Base-by-base conservation (phyloP, 2,329 filamentous ascomycete species). In the Penicillium decumbens region DNA sequence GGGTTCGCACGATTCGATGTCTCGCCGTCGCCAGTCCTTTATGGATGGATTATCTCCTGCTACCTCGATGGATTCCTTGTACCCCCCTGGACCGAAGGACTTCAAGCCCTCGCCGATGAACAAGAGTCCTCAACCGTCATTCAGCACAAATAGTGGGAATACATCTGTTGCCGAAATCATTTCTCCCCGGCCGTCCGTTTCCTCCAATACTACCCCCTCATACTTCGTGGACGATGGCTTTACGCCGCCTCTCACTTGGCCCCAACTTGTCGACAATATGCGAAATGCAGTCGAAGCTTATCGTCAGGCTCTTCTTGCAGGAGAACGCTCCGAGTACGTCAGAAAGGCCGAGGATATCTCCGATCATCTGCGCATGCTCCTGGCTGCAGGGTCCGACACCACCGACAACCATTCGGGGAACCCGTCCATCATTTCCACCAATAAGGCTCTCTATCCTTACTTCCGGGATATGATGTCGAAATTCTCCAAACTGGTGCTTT, bases 391-490 rank as follows among this genome's bases (percentile, higher is more conserved):
- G 7, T 98, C 93, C 29, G 90, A 92, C 47, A 98, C 93, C 1
- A 98, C 93, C 0, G 93, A 98, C 72, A 98, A 98, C 65, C 93
- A 98, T 69, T 97, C 93, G 18, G 93, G 93, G 37, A 95, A 97
- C 60, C 93, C 93, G 4, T 97, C 93, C n/a, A 96, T 98, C 63
- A 98, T 98, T 52, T 96, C 91, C 6, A 95, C 89, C 4, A 98
- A 98, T 76, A 97, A 97, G 70, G 88, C 90, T 0, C 77, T 98
- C 13, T 97, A 97, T 65, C 93, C 93, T 23, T 91, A 97, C 71
- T 98, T 98, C 72, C 81, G 93, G 46, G 93, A 97, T 67, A 97
- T 97, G 85, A 98, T 98, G 93, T 97, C 93, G 39, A 91, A 95
- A 62, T 98, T 98, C 69, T 97, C 93, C n/a, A 98, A 98, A 70